phyloP scores from a whole-genome alignment of 768 basidiomycete genomes.

The Naematelia encephala region DNA sequence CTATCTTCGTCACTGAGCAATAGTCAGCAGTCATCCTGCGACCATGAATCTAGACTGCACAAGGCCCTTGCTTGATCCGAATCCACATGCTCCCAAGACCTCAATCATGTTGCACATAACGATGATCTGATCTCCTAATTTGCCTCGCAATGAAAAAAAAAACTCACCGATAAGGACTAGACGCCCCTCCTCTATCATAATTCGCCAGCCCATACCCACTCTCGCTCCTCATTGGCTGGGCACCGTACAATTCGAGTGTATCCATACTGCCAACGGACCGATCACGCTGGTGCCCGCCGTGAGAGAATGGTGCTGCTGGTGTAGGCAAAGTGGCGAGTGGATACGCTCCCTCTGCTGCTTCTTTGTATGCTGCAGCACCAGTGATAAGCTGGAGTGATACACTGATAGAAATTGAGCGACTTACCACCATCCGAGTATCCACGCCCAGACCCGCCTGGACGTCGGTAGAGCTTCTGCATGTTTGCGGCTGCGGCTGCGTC shows the following conservation, averaged over 20 bases:
- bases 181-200: background rate
- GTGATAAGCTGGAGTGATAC: background rate
- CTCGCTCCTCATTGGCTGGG: slow-evolving; percentile 9
- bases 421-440: background rate
- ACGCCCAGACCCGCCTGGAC: background rate
- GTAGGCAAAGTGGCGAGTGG: slow-evolving; percentile 13
- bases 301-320: slow-evolving; percentile 15
- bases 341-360: slow-evolving; percentile 11
- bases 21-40: background rate
- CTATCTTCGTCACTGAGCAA: background rate
- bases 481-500: slow-evolving; percentile 5
- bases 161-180: slow-evolving; percentile 15
- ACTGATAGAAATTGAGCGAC: background rate
- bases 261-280: slow-evolving; percentile 14
- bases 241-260: slow-evolving; percentile 10
- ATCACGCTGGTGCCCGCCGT: slow-evolving; percentile 10
- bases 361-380: slow-evolving; percentile 12
- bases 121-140: no score
- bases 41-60: no score
- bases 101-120: no score
- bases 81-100: no score
- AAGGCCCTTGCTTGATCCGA: no score
- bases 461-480: background rate
- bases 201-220: slow-evolving; percentile 11
- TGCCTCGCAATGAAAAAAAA: background rate